A percentile compares a stretch with the other conserved stretches of the same genome.
Conservation (phyloP, 2,329 filamentous ascomycete genomes). For the Aspergillus sergii region DNA sequence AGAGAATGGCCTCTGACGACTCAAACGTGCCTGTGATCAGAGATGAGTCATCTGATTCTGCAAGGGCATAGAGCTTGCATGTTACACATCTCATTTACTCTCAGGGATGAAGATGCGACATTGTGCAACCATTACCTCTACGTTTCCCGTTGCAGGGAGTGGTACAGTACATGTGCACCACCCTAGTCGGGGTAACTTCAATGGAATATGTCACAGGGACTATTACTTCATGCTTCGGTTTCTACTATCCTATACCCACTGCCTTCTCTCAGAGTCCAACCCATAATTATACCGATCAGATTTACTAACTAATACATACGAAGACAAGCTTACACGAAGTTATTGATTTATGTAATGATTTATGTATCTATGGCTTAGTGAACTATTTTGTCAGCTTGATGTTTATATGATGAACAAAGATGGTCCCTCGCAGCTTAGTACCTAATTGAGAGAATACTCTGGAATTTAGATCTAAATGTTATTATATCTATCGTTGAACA, state of each 20-base stretch:
- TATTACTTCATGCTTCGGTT: neutral
- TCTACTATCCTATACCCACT: neutral
- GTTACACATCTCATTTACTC: neutral
- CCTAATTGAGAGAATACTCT: neutral
- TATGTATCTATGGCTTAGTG: neutral
- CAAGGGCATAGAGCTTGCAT: neutral
- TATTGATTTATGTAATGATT: neutral
- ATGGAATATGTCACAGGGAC: neutral
- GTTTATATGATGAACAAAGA: neutral
- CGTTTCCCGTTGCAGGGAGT: neutral
- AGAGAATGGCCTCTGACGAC: neutral
- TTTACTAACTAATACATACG: neutral
- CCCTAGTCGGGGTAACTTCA: neutral
- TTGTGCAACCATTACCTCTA: neutral
- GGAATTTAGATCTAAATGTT: neutral
- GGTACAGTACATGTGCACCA: neutral
- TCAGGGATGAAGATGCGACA: neutral
- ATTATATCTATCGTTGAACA: neutral
- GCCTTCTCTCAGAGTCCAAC: neutral
- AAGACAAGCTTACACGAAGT: neutral
- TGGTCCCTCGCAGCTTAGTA: too few species aligned
- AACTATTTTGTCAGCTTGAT: neutral
- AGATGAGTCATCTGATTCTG: neutral
- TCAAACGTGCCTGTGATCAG: neutral
- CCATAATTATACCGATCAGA: neutral